Base-by-base conservation (phyloP, 768 basidiomycete genomes). In the Saitozyma sp. region DNA sequence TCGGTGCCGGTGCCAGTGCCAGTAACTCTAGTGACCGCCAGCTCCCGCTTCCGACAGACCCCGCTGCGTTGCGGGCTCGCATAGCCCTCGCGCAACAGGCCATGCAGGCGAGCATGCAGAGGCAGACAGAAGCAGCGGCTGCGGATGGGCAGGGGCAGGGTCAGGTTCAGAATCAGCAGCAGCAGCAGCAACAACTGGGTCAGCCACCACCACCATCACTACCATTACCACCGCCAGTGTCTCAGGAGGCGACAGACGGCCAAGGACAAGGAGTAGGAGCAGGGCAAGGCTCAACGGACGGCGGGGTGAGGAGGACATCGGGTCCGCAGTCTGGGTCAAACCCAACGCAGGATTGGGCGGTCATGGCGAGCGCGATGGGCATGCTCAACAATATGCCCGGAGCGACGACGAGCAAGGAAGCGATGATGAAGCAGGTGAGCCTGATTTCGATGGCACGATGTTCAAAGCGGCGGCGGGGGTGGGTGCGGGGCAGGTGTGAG, bases 341-440 rank as follows among this genome's bases (percentile, higher is more conserved):
- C 29, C 29, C 29, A 5, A 29, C 38, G 51, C 55, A 61, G 13
- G 65, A 69, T 46, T 20, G 58, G 55, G 59, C 68, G 11, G 55
- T 50, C 10, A 64, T 70, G 65, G 67, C 66, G 6, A 48, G n/a
- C 40, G 45, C 58, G 7, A 58, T 69, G 54, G 63, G 63, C 1
- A 48, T 60, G 53, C 16, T 65, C 11, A 49, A 53, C 49, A 57
- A 58, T 38, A 60, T 66, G 53, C 61, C 58, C n/a, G 66, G 64
- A 16, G 37, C 19, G 16, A n/a, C 54, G 16, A 57, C 57, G 8
- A 66, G 55, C 37, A 70, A 69, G 54, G 71, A 73, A 43, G 67
- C 69, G 10, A 67, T 73, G 39, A 60, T 73, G 62, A 70, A 66
- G 54, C 71, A 73, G 64, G 68, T 73, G 29, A 63, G 68, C 64